Conservation (phyloP, 768 basidiomycete species). For the Gymnopilus junonius region DNA sequence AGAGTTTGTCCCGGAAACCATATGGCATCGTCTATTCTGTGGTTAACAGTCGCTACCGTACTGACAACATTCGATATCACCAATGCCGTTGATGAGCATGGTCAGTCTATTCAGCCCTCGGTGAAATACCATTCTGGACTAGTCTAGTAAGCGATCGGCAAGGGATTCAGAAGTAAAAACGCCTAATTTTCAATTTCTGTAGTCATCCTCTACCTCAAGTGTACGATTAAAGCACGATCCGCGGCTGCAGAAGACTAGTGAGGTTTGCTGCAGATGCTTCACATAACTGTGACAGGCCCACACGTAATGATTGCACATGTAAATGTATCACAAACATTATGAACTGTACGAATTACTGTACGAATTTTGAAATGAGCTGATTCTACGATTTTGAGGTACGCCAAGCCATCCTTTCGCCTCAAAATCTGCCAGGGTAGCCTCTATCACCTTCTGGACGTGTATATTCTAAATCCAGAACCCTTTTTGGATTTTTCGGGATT, state of each 20-base stretch:
- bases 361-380: too few relatives aligned
- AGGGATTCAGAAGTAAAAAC: too few relatives aligned
- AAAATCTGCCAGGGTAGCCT: not conserved
- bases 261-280: not conserved
- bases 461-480: not conserved
- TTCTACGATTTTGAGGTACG: too few relatives aligned
- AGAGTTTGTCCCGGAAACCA: constrained; percentile 2
- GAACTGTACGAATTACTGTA: not conserved
- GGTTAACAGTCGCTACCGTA: constrained; percentile 4
- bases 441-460: not conserved
- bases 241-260: not conserved
- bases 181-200: not conserved
- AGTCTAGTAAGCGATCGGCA: constrained; percentile 1
- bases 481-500: constrained; percentile 1
- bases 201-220: constrained; percentile 3
- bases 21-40: not conserved
- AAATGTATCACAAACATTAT: not conserved
- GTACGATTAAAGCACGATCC: constrained; percentile 5
- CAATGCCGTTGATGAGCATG: not conserved
- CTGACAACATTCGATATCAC: constrained; percentile 2
- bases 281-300: too few relatives aligned
- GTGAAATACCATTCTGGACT: constrained; percentile 1
- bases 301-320: not conserved
- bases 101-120: constrained; percentile 1
- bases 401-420: not conserved